Base-by-base conservation (phyloP, 78 protist species). In the Dictyostelium firmibasis region DNA sequence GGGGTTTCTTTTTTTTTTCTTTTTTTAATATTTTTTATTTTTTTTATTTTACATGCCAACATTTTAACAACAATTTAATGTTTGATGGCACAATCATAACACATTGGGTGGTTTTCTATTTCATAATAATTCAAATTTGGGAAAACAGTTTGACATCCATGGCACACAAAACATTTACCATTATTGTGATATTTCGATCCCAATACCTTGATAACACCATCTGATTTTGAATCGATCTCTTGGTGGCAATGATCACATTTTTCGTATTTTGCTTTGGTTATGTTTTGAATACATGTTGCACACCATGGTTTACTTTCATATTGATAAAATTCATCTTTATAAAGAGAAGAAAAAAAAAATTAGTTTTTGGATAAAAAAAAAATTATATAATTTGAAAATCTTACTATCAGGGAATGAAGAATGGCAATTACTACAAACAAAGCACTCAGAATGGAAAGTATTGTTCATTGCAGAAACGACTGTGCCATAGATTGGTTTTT, bases 281-380 rank as follows among this genome's bases (percentile, higher is more conserved):
- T 31, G 13, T 79, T 76, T 11, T 16, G 29, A 20, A 88, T 69
- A 41, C 93, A 88, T 3, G 64, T 9, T 4, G 18, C 43, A 67
- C 93, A 88, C 81, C 79, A 88, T 88, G 93, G 93, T 67, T 78
- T 88, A 13, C 86, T 72, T 64, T 88, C 93, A 47, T 60, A 69
- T 79, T 88, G 93, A 31, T 79, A 88, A 50, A 88, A 88, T 60
- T 82, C 86, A 82, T 82, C 81, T 74, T 18, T 20, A 0, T 14
- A 18, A 7, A 72, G n/a, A n/a, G n/a, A n/a, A n/a, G n/a, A 13
- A 72, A 31, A 33, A 33, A 35, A 35, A 74, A 18, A 35, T 74
- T 29, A 33, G 20, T 29, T 4, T 9, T 18, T 35, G 10, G 5
- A 18, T 8, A 35, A 27, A 16, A 74, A 25, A 16, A 72, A 72